Conservation (phyloP, 352 stramenopile species). For the Globisporangium recalcitrans region DNA sequence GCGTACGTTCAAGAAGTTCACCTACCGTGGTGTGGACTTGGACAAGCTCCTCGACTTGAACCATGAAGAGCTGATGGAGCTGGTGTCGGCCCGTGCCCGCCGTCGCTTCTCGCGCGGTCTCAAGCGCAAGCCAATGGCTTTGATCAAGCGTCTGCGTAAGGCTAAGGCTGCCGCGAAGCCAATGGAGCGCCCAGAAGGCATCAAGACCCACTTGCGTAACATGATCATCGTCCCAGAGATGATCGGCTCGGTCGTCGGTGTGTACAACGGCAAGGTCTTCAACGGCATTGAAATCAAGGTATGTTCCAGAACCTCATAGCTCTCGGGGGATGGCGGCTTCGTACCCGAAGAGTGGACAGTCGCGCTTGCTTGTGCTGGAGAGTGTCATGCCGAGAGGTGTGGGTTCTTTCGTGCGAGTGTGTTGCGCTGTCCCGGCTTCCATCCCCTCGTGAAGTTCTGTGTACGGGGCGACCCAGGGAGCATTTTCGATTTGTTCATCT, state of each 20-base stretch:
- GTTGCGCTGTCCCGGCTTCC: slow-evolving; percentile 33
- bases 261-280: slow-evolving; percentile 99
- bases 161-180: slow-evolving; percentile 97
- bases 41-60: slow-evolving; percentile 99
- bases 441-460: slow-evolving; percentile 85
- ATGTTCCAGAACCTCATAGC: slow-evolving; percentile 82
- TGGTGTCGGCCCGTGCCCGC: slow-evolving; percentile 94
- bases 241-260: slow-evolving; percentile 99
- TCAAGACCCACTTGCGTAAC: slow-evolving; percentile 99
- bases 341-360: slow-evolving; percentile 60
- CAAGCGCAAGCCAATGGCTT: slow-evolving; percentile 98
- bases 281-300: slow-evolving; percentile 99
- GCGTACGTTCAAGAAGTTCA: slow-evolving; percentile 99
- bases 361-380: neutral
- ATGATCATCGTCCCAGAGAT: slow-evolving; percentile 99
- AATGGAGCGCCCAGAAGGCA: slow-evolving; percentile 96
- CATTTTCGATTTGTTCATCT: slow-evolving; percentile 20
- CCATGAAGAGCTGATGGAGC: slow-evolving; percentile 99
- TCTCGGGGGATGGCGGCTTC: slow-evolving; percentile 80
- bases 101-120: slow-evolving; percentile 98
- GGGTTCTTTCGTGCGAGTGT: neutral
- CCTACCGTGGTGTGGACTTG: slow-evolving; percentile 98
- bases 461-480: slow-evolving; percentile 87
- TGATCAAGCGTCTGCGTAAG: slow-evolving; percentile 99
- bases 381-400: neutral